Evolutionary conservation across 768 basidiomycete species (phyloP).

Genomic region (Termitomyces eurrhizus): DNA sequence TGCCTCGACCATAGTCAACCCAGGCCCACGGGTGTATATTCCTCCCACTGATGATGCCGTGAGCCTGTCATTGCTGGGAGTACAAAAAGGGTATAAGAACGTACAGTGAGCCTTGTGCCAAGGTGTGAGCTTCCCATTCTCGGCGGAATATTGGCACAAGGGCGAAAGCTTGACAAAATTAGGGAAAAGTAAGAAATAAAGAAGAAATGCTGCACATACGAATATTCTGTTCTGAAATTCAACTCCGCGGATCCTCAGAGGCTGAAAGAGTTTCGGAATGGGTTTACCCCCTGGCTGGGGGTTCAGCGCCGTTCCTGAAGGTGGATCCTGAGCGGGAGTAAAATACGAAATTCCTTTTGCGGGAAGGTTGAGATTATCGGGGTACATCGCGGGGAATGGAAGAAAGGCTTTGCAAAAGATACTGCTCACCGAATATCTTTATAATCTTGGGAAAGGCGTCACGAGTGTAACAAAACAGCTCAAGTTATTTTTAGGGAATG

Average conservation of each 20-base stretch:
- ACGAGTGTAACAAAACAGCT: neutral
- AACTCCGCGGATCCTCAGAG: slow-evolving; percentile 48
- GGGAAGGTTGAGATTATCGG: slow-evolving; percentile 14
- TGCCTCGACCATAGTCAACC: slow-evolving; percentile 61
- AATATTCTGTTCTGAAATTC: slow-evolving; percentile 54
- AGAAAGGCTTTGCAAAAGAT: neutral
- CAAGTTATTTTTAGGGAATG: neutral
- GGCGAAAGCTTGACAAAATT: slow-evolving; percentile 39
- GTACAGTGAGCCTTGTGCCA: slow-evolving; percentile 65
- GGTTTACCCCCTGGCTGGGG: slow-evolving; percentile 34
- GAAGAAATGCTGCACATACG: slow-evolving; percentile 26
- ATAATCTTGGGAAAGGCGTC: neutral
- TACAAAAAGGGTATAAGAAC: slow-evolving; percentile 24
- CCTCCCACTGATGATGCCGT: slow-evolving; percentile 38
- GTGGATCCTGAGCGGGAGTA: slow-evolving; percentile 40
- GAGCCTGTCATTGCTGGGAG: neutral
- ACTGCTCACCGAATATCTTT: neutral
- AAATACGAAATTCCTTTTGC: slow-evolving; percentile 28
- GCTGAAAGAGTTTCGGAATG: slow-evolving; percentile 43
- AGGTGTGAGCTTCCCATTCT: slow-evolving; percentile 45
- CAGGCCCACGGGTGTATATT: slow-evolving; percentile 50
- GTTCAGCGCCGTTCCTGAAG: slow-evolving; percentile 39
- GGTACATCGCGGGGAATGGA: slow-evolving; percentile 11
- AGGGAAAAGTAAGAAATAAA: neutral
- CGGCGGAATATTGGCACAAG: slow-evolving; percentile 56